Percentiles rank a stretch among this genome's conserved stretches.
Evolutionary conservation across 2,329 filamentous ascomycete genomes (phyloP).

Genomic region (Aspergillus jensenii): DNA sequence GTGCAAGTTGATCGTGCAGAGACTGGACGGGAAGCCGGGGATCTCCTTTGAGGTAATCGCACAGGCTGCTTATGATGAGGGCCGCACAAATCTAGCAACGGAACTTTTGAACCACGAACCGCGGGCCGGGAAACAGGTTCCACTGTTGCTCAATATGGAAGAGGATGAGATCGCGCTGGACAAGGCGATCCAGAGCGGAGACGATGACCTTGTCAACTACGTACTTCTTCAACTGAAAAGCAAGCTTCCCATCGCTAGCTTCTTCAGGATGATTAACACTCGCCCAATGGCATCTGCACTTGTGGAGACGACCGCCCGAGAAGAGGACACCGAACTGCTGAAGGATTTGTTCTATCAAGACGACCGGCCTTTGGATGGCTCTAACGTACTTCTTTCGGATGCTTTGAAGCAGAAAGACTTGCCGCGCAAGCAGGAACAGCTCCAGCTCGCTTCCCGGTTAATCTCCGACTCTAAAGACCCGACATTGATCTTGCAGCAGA

Average conservation of each 20-base stretch:
- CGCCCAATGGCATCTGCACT: slow-evolving; percentile 84
- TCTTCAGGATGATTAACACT: slow-evolving; percentile 87
- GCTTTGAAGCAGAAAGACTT: slow-evolving; percentile 72
- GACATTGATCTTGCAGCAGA: slow-evolving; percentile 63
- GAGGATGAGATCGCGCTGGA: slow-evolving; percentile 93
- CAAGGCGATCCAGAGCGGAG: slow-evolving; percentile 93
- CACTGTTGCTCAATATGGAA: slow-evolving; percentile 88
- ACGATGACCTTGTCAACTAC: slow-evolving; percentile 88
- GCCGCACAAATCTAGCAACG: slow-evolving; percentile 82
- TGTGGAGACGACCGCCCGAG: slow-evolving; percentile 78
- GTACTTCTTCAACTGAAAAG: slow-evolving; percentile 86
- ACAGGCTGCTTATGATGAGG: slow-evolving; percentile 89
- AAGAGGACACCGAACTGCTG: slow-evolving; percentile 77
- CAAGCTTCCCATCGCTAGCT: slow-evolving; percentile 83
- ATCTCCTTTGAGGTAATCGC: slow-evolving; percentile 97
- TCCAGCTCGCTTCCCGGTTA: slow-evolving; percentile 80
- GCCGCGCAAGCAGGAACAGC: slow-evolving; percentile 74
- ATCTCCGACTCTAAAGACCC: slow-evolving; percentile 81
- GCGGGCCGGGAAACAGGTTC: slow-evolving; percentile 92
- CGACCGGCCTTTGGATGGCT: slow-evolving; percentile 83
- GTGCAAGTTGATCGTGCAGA: slow-evolving; percentile 81
- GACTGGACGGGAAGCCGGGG: slow-evolving; percentile 80
- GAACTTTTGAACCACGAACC: slow-evolving; percentile 91
- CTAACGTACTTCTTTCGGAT: slow-evolving; percentile 82
- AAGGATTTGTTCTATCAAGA: slow-evolving; percentile 99